Percentiles rank a stretch among this genome's conserved stretches.
phyloP scores from a whole-genome alignment of 352 stramenopile species.

The Plasmopara halstedii region DNA sequence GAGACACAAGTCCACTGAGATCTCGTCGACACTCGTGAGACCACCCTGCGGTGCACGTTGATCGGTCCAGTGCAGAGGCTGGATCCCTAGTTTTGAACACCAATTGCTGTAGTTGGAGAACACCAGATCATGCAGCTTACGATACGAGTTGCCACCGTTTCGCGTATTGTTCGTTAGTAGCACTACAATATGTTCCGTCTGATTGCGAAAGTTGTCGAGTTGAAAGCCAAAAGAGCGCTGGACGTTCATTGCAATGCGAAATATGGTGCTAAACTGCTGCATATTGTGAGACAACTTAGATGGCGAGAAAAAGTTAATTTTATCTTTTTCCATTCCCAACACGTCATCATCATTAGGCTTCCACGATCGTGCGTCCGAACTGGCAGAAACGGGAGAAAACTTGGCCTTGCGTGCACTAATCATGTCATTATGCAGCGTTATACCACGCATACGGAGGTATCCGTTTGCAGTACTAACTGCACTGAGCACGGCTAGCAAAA shows the following conservation, averaged over 20 bases:
- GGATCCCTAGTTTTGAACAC: conserved; percentile 79
- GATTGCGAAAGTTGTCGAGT: conserved; percentile 88
- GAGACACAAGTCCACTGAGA: conserved; percentile 82
- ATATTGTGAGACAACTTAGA: conserved; percentile 65
- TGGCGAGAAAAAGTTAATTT: conserved; percentile 78
- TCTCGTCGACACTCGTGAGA: conserved; percentile 83
- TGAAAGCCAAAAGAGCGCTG: conserved; percentile 82
- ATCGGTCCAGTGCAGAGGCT: conserved; percentile 62
- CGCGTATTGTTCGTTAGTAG: conserved; percentile 90
- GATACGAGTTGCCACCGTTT: conserved; percentile 71
- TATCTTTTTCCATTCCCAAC: conserved; percentile 27
- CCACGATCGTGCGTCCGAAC: conserved; percentile 70
- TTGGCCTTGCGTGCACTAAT: conserved; percentile 28
- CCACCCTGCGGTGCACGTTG: conserved; percentile 61
- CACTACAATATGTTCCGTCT: conserved; percentile 96
- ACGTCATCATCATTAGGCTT: conserved; percentile 30
- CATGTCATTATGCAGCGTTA: conserved; percentile 21
- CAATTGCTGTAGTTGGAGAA: conserved; percentile 88
- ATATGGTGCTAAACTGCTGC: conserved; percentile 79
- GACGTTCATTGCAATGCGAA: conserved; percentile 79
- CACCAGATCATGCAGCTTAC: conserved; percentile 71
- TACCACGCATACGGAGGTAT: conserved; percentile 34
- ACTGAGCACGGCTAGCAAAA: conserved; percentile 37
- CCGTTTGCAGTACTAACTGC: conserved; percentile 30
- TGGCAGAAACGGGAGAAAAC: conserved; percentile 57